Evolutionary conservation across 177 flowering plant genomes (phyloP).

Genomic region (Vitis hybrid): DNA sequence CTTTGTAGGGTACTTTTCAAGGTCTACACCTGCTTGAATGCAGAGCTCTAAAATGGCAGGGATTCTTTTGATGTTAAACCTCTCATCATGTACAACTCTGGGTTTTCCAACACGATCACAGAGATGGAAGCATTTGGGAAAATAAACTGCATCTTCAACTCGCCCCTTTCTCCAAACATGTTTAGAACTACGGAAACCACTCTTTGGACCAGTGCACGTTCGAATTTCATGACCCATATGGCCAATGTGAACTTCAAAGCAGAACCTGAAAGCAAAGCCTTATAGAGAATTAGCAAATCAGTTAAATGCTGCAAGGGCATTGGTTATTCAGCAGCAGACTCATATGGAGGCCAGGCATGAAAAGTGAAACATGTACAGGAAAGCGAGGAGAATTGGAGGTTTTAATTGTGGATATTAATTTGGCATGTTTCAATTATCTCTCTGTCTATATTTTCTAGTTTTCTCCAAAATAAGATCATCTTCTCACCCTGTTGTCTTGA

Average conservation of each 20-base stretch:
- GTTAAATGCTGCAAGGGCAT: neutral
- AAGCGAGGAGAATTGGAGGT: too few species aligned
- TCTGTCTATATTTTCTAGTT: too few species aligned
- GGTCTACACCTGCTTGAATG: slow-evolving; percentile 83
- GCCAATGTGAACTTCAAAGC: slow-evolving; percentile 84
- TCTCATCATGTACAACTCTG: slow-evolving; percentile 73
- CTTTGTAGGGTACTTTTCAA: slow-evolving; percentile 56
- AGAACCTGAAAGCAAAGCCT: slow-evolving; percentile 40
- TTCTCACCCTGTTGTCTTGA: too few species aligned
- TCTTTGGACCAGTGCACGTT: slow-evolving; percentile 67
- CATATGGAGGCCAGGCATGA: neutral
- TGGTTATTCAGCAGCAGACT: neutral
- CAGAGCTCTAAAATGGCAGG: slow-evolving; percentile 89
- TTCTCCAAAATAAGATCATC: too few species aligned
- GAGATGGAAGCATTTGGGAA: slow-evolving; percentile 75
- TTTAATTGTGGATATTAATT: too few species aligned
- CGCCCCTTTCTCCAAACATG: slow-evolving; percentile 81
- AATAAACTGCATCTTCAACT: slow-evolving; percentile 49
- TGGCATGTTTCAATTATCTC: too few species aligned
- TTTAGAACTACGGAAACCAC: slow-evolving; percentile 53
- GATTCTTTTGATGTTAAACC: slow-evolving; percentile 35
- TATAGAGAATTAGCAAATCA: neutral
- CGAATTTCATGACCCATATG: slow-evolving; percentile 70
- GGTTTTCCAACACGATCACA: slow-evolving; percentile 77
- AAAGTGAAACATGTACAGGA: too few species aligned